These are phyloP conservation scores for Verbascum thapsus DNA, from an alignment of 257 asterid species.

Conservation along the genomic window DNA sequence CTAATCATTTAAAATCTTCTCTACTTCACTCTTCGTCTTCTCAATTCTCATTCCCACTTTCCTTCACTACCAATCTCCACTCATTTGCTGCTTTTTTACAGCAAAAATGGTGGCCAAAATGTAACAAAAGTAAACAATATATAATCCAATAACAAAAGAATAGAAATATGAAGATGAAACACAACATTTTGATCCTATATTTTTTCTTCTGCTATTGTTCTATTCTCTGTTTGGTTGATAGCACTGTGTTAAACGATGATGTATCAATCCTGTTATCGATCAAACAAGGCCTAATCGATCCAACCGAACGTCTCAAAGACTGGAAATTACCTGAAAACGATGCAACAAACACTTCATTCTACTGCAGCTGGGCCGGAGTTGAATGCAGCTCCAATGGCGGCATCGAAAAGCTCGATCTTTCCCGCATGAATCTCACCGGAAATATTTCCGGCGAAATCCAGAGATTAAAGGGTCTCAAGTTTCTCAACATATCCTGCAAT, in stretches of 20 bases:
- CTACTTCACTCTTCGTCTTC: conserved; percentile 32
- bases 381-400: conserved; percentile 55
- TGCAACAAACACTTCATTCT: conserved; percentile 33
- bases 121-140: conserved; percentile 7
- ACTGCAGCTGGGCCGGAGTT: conserved; percentile 69
- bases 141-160: conserved; percentile 16
- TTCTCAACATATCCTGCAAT: conserved; percentile 56
- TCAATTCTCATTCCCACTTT: not conserved
- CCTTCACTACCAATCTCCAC: conserved; percentile 32
- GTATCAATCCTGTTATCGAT: conserved; percentile 46
- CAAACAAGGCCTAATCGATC: conserved; percentile 55
- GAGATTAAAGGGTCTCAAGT: conserved; percentile 34
- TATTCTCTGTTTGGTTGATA: conserved; percentile 26
- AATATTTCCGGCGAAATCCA: conserved; percentile 49
- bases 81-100: conserved; percentile 20
- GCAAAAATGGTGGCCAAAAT: conserved; percentile 28
- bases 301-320: conserved; percentile 46
- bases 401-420: conserved; percentile 53
- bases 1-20: conserved; percentile 34
- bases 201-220: conserved; percentile 30
- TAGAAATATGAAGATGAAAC: conserved; percentile 38
- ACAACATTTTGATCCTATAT: conserved; percentile 20
- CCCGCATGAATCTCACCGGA: conserved; percentile 67
- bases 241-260: conserved; percentile 34
- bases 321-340: conserved; percentile 47